Base-by-base conservation (phyloP, 2,329 filamentous ascomycete species). In the Rhynchosporium secalis region DNA sequence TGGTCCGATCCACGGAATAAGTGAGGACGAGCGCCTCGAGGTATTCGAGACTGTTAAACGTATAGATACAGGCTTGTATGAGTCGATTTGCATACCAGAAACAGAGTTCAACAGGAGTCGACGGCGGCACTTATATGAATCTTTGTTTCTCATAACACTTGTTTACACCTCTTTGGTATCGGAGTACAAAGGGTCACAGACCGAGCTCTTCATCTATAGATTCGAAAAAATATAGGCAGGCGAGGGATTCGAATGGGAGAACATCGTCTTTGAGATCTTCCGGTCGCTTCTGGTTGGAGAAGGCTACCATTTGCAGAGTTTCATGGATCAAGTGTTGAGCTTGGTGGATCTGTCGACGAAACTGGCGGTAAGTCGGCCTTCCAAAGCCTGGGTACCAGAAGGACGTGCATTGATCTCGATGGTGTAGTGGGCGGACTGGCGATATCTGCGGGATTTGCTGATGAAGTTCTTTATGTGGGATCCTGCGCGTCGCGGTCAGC, bases 251-350 rank as follows among this genome's bases (percentile, higher is more conserved):
- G 28, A 36, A 13, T 56, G 56, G 49, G 57, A 49, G 9, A 36
- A 9, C 7, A 45, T 57, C 8, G 45, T 62, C 20, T 31, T 38
- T 12, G 55, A n/a, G 13, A 40, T 62, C 12, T 62, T 59, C 52
- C 20, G 52, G 6, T 41, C 57, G 3, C n/a, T 62, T 41, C 51
- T 62, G 3, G 43, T 29, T 8, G 38, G 56, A 28, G 45, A 56
- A 40, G 31, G 33, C 6, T 49, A 52, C 13, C 51, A 56, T 26
- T 40, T 36, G 7, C 36, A 49, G 8, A 29, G 48, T 3, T 46
- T 62, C n/a, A 33, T 46, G 6, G 2, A 33, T 26, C 13, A 43
- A 65, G 66, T 59, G 65, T 70, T 68, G 76, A 75, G 77, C 76
- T 63, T 81, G 55, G 56, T 59, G 8, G 61, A 60, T 56, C 46